Conservation (phyloP, 2,329 filamentous ascomycete species). For the Colletotrichum plurivorum region DNA sequence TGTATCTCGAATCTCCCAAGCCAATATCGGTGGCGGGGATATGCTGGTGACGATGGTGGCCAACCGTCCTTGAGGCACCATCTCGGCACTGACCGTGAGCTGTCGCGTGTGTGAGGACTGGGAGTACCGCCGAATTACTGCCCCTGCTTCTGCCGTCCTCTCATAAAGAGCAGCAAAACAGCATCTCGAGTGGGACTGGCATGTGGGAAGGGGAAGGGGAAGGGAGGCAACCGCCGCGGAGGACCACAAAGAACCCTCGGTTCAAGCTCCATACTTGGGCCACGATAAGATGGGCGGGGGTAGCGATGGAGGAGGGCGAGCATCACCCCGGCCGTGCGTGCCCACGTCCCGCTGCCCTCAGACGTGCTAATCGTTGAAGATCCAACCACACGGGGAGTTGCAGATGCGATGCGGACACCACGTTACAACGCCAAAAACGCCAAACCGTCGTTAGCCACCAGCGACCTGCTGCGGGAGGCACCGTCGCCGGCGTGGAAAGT, state of each 20-base stretch:
- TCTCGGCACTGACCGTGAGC: slow-evolving; percentile 14
- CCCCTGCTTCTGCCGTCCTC: not conserved
- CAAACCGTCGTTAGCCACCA: not conserved
- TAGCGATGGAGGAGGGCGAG: not conserved
- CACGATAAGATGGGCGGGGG: slow-evolving; percentile 7
- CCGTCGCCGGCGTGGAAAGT: slow-evolving; percentile 19
- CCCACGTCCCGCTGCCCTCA: not conserved
- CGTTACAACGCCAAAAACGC: slow-evolving; percentile 1
- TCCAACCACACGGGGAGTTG: not conserved
- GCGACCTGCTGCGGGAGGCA: not conserved
- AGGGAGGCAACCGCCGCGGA: not conserved
- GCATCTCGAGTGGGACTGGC: slow-evolving; percentile 15
- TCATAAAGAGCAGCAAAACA: not conserved
- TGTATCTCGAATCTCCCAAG: not conserved
- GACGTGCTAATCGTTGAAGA: slow-evolving; percentile 4
- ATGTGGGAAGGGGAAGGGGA: slow-evolving; percentile 7
- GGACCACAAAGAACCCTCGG: not conserved
- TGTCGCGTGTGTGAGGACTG: not conserved
- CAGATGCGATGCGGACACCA: not conserved
- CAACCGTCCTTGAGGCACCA: slow-evolving; percentile 1
- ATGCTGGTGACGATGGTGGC: slow-evolving; percentile 24
- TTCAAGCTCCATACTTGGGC: not conserved
- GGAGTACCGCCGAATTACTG: not conserved
- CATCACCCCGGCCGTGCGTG: not conserved
- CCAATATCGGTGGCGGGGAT: slow-evolving; percentile 17